These are phyloP conservation scores for Leucocoprinus birnbaumii DNA, from an alignment of 768 basidiomycete genomes.

Conservation along the genomic window DNA sequence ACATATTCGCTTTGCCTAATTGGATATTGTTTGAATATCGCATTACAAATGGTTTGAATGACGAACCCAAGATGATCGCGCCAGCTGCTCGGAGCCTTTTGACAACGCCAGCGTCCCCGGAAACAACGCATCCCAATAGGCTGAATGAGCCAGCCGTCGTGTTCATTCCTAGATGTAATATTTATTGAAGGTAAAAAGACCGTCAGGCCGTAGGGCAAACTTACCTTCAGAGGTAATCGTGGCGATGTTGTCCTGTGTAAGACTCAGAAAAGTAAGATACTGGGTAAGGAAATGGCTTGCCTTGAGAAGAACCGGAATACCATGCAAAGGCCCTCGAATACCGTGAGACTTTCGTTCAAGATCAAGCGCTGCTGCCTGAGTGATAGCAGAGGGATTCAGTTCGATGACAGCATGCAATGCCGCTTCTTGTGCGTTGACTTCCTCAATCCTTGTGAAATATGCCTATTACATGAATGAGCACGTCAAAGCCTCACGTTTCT, in stretches of 20 bases:
- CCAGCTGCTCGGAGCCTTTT: constrained; percentile 39
- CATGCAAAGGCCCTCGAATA: constrained; percentile 46
- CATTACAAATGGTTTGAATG: neutral
- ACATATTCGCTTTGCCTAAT: constrained; percentile 54
- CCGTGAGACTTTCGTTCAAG: constrained; percentile 37
- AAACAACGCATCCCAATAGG: constrained; percentile 39
- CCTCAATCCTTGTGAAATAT: constrained; percentile 63
- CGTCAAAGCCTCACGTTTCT: neutral
- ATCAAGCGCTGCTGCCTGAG: constrained; percentile 49
- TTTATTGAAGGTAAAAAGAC: too few relatives aligned
- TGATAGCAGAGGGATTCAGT: constrained; percentile 48
- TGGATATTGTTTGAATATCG: neutral
- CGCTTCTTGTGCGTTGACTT: constrained; percentile 62
- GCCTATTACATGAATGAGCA: constrained; percentile 34
- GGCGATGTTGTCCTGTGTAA: constrained; percentile 43
- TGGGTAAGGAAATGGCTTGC: constrained; percentile 19
- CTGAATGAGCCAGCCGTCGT: constrained; percentile 44
- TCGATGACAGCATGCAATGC: constrained; percentile 58
- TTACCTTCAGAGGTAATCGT: constrained; percentile 42
- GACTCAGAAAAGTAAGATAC: neutral
- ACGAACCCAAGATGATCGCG: constrained; percentile 41
- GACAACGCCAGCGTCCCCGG: constrained; percentile 43
- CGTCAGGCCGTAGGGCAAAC: too few relatives aligned
- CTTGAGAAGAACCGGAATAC: constrained; percentile 52
- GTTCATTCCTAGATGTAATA: constrained; percentile 46